Conservation (phyloP, 192 early-diverging fungal genomes). For the Obelidium mucronatum region DNA sequence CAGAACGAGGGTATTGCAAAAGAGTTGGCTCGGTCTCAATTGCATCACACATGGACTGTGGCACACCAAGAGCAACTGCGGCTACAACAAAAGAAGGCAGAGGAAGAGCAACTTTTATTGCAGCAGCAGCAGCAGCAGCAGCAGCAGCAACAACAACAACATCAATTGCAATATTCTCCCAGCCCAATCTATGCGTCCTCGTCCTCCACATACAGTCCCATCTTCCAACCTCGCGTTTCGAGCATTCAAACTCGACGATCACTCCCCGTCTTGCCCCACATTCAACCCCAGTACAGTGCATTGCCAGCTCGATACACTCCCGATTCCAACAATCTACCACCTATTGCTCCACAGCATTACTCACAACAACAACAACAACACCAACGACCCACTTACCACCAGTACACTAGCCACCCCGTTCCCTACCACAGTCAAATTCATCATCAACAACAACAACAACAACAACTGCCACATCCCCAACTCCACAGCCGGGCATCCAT, state of each 20-base stretch:
- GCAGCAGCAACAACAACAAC: constrained; percentile 7
- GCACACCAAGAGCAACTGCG: background rate
- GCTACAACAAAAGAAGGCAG: constrained; percentile 14
- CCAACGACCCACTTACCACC: too few species aligned
- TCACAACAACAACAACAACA: background rate
- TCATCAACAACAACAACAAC: background rate
- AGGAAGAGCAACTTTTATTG: constrained; percentile 10
- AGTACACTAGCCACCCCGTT: background rate
- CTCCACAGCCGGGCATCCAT: background rate
- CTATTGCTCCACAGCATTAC: background rate
- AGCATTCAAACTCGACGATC: constrained; percentile 1
- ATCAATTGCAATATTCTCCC: background rate
- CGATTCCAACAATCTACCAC: background rate
- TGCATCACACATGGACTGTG: constrained; percentile 16
- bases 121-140: background rate
- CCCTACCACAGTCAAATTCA: background rate
- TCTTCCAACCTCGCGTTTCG: constrained; percentile 22
- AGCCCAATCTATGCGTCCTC: background rate
- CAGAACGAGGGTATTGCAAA: background rate
- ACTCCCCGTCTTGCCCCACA: constrained; percentile 3
- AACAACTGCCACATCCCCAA: background rate
- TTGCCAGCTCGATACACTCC: background rate
- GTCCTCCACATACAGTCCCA: background rate
- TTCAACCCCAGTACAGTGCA: constrained; percentile 1
- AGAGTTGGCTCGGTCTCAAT: constrained; percentile 17